Percentiles rank a stretch among this genome's conserved stretches.
Evolutionary conservation across 2,329 filamentous ascomycete genomes (phyloP).

Genomic region (Coccinonectria pachysandricola): DNA sequence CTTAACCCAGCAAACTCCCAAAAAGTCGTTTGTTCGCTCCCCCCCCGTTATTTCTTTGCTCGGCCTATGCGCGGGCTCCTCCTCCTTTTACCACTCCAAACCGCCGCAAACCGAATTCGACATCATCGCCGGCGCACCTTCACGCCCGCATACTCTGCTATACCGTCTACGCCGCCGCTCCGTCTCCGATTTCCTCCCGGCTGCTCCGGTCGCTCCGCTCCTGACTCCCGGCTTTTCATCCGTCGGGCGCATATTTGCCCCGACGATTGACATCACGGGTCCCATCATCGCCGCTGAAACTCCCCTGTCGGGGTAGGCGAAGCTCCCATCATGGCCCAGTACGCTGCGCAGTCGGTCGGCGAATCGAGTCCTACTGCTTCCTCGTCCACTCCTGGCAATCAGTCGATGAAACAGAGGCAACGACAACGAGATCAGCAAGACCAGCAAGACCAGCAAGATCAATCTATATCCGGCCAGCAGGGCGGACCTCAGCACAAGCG

Average conservation of each 20-base stretch:
- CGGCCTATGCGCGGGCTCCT: constrained; percentile 13
- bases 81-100: constrained; percentile 19
- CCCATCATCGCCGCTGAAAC: constrained; percentile 3
- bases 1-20: constrained; percentile 12
- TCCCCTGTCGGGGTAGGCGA: constrained; percentile 2
- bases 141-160: too few relatives aligned
- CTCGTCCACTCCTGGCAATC: constrained; percentile 9
- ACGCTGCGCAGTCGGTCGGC: constrained; percentile 12
- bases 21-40: constrained; percentile 11
- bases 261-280: constrained; percentile 3
- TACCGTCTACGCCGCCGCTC: too few relatives aligned
- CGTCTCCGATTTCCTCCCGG: too few relatives aligned
- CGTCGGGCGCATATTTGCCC: too few relatives aligned
- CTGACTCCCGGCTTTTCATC: too few relatives aligned
- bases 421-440: constrained; percentile 13
- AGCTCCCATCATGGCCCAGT: constrained; percentile 13
- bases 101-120: constrained; percentile 26
- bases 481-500: constrained; percentile 41
- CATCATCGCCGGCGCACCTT: constrained; percentile 3
- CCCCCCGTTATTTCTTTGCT: constrained; percentile 17
- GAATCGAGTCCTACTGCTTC: constrained; percentile 18
- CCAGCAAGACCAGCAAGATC: constrained; percentile 9
- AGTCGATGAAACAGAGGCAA: too few relatives aligned
- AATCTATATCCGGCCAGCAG: constrained; percentile 8
- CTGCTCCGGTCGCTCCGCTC: too few relatives aligned